These are phyloP conservation scores for Dipsacomyces acuminosporus DNA, from an alignment of 371 early-diverging fungal species.

Conservation along the genomic window DNA sequence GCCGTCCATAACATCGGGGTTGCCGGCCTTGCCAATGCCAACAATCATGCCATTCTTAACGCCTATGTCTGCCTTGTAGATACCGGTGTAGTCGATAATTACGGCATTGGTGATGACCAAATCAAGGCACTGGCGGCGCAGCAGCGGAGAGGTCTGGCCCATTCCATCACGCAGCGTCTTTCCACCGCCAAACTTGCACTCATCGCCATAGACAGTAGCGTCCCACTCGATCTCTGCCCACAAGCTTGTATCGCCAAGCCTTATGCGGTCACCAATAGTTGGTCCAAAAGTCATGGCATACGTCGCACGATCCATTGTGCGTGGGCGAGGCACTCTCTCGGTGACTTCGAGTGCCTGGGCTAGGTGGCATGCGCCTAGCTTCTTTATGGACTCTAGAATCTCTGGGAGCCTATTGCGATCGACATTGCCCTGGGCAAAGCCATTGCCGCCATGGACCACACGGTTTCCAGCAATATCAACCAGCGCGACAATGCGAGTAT, in stretches of 20 bases:
- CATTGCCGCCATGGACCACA: constrained; percentile 79
- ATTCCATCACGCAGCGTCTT: constrained; percentile 90
- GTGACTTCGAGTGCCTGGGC: constrained; percentile 48
- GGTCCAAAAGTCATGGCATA: constrained; percentile 90
- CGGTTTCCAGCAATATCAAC: constrained; percentile 80
- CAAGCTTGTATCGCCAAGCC: constrained; percentile 78
- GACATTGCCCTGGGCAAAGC: constrained; percentile 68
- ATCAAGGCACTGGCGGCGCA: constrained; percentile 70
- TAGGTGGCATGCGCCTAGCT: constrained; percentile 48
- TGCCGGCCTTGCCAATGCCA: constrained; percentile 95
- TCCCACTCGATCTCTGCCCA: constrained; percentile 87
- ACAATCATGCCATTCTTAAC: constrained; percentile 75
- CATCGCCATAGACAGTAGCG: constrained; percentile 85
- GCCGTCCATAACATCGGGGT: constrained; percentile 91
- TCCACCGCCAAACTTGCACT: constrained; percentile 82
- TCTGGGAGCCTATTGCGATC: constrained; percentile 49
- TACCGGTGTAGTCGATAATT: constrained; percentile 89
- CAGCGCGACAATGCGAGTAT: constrained; percentile 72
- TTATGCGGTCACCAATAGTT: constrained; percentile 81
- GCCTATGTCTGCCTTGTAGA: constrained; percentile 95
- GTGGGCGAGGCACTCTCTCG: constrained; percentile 46
- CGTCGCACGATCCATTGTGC: constrained; percentile 64
- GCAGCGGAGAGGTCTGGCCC: constrained; percentile 71
- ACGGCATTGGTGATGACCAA: constrained; percentile 89
- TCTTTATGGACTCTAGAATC: constrained; percentile 49